Conservation (phyloP, 1,139 yeast genomes). For the Yamadazyma sp. region DNA sequence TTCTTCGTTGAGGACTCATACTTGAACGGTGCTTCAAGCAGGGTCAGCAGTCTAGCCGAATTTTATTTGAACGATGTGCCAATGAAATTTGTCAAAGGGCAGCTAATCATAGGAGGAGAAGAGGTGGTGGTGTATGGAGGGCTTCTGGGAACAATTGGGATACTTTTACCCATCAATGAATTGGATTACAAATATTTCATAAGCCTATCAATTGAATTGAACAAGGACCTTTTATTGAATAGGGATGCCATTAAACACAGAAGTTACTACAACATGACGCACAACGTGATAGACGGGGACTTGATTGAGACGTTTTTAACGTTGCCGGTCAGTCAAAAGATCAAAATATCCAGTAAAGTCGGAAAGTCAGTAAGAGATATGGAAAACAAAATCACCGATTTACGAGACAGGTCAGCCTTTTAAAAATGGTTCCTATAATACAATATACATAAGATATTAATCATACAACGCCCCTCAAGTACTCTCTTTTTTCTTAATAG, state of each 20-base stretch:
- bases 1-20: constrained; percentile 14
- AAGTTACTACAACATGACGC: constrained; percentile 76
- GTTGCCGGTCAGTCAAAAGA: constrained; percentile 39
- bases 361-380: constrained; percentile 61
- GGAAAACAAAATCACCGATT: constrained; percentile 58
- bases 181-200: constrained; percentile 63
- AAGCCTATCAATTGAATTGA: constrained; percentile 47
- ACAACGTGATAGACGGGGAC: constrained; percentile 85
- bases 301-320: constrained; percentile 58
- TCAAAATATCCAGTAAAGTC: constrained; percentile 50
- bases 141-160: constrained; percentile 78
- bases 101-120: constrained; percentile 59
- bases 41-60: constrained; percentile 57
- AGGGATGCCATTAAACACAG: constrained; percentile 69
- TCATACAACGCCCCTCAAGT: background rate
- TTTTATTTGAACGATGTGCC: constrained; percentile 71
- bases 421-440: constrained; percentile 14
- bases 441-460: constrained; percentile 7
- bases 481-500: constrained; percentile 14
- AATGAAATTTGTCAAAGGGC: constrained; percentile 56
- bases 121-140: constrained; percentile 74
- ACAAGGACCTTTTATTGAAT: constrained; percentile 50
- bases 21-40: constrained; percentile 54
- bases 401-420: constrained; percentile 51
- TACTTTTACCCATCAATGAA: constrained; percentile 65